Percentiles rank a stretch among this genome's conserved stretches.
Evolutionary conservation across 352 stramenopile genomes (phyloP).

Genomic region (Phytophthora palmivora): DNA sequence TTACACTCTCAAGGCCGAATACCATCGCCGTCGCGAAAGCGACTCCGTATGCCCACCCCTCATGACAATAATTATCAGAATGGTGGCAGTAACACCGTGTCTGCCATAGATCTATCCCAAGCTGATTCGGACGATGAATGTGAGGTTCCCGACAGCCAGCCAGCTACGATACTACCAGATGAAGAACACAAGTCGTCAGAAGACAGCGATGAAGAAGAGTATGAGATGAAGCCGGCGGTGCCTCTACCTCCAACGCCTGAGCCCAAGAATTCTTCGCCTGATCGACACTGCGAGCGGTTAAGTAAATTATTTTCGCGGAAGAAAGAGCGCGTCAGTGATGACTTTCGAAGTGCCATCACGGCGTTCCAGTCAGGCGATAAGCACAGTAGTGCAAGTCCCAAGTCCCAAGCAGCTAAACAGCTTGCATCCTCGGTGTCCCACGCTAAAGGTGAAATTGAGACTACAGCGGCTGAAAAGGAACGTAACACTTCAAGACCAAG

Average conservation of each 20-base stretch:
- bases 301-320: conserved; percentile 24
- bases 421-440: conserved; percentile 12
- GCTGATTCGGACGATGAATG: conserved; percentile 23
- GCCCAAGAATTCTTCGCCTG: conserved; percentile 2
- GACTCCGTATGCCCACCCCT: conserved; percentile 34
- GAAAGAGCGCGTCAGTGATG: conserved; percentile 49
- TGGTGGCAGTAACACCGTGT: not conserved
- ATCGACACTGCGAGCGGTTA: conserved; percentile 14
- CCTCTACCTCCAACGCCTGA: conserved; percentile 21
- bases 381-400: not conserved
- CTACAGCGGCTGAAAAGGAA: not conserved
- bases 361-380: conserved; percentile 48
- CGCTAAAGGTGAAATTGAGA: too few relatives aligned
- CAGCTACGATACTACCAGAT: conserved; percentile 14
- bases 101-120: conserved; percentile 18
- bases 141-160: conserved; percentile 24
- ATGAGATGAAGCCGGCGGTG: conserved; percentile 47
- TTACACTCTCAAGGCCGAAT: conserved; percentile 23
- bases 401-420: conserved; percentile 19
- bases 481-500: conserved; percentile 1
- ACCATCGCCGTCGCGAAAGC: conserved; percentile 40
- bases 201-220: conserved; percentile 42
- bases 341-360: conserved; percentile 58
- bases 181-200: conserved; percentile 15
- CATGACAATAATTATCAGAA: conserved; percentile 4